Evolutionary conservation across 306 rosid species (phyloP).

Genomic region (Corylus americana): DNA sequence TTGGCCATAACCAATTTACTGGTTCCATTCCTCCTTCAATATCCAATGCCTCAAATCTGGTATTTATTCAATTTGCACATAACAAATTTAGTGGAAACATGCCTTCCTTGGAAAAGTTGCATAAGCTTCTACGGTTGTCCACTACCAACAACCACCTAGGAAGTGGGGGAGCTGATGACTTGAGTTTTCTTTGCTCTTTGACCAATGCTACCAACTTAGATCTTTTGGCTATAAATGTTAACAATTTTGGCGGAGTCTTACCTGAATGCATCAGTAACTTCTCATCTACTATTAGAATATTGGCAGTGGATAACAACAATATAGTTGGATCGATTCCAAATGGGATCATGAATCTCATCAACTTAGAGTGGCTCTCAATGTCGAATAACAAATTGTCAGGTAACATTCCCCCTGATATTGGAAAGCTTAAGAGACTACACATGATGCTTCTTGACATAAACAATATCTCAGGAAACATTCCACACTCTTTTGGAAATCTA

Average conservation of each 20-base stretch:
- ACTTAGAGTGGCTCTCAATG: not conserved
- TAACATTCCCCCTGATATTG: not conserved
- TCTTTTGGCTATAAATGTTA: not conserved
- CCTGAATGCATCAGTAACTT: not conserved
- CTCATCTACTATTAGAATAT: not conserved
- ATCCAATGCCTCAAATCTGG: not conserved
- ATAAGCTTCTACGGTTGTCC: not conserved
- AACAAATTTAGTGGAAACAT: not conserved
- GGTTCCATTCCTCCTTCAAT: not conserved
- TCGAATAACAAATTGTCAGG: not conserved
- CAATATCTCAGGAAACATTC: not conserved
- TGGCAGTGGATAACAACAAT: rapidly evolving
- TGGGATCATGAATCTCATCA: not conserved
- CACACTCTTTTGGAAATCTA: not conserved
- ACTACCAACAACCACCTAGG: too few relatives aligned
- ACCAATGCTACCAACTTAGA: not conserved
- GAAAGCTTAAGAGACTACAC: not conserved
- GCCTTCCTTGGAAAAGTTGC: not conserved
- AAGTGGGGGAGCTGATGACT: not conserved
- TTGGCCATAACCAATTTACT: not conserved
- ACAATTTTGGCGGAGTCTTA: not conserved
- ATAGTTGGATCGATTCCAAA: not conserved
- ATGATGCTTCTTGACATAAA: not conserved
- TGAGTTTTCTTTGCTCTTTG: not conserved
- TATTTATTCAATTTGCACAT: rapidly evolving